A percentile compares a stretch with the other conserved stretches of the same genome.
Evolutionary conservation across 176 grass and related monocot species (phyloP).

Genomic region (Oropetium thomaeum): DNA sequence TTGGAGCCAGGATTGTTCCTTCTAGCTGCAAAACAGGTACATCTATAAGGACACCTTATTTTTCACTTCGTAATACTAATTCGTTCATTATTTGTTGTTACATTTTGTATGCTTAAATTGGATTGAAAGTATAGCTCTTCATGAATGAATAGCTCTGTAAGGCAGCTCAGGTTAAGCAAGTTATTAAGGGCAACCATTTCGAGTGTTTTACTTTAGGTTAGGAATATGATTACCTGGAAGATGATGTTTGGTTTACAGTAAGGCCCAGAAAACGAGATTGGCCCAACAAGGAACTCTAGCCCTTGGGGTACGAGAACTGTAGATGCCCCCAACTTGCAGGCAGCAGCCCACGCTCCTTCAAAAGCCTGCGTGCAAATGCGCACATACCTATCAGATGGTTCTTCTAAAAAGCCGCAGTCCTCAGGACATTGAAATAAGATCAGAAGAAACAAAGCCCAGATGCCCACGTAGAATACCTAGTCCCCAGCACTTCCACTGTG

Average conservation of each 20-base stretch:
- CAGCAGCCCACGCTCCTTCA: slow-evolving; percentile 80
- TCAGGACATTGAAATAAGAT: neutral
- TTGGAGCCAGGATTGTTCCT: slow-evolving; percentile 84
- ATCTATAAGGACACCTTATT: slow-evolving; percentile 4
- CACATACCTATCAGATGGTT: slow-evolving; percentile 16
- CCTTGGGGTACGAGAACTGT: slow-evolving; percentile 66
- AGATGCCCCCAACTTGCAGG: slow-evolving; percentile 77
- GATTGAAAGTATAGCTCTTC: slow-evolving; percentile 7
- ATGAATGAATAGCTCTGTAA: neutral
- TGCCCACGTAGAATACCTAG: slow-evolving; percentile 4
- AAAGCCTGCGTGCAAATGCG: slow-evolving; percentile 60
- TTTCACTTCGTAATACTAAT: slow-evolving; percentile 14
- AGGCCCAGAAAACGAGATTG: slow-evolving; percentile 92
- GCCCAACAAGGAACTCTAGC: slow-evolving; percentile 83
- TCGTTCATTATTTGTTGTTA: neutral
- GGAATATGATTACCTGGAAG: slow-evolving; percentile 72
- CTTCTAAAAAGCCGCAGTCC: slow-evolving; percentile 6
- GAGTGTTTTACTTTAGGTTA: neutral
- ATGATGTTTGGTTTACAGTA: slow-evolving; percentile 92
- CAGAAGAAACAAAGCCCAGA: neutral
- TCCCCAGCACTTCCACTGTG: slow-evolving; percentile 5
- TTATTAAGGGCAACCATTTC: slow-evolving; percentile 7
- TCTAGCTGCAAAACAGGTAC: slow-evolving; percentile 58
- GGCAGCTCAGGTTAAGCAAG: neutral
- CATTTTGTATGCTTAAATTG: neutral